Evolutionary conservation across 257 asterid species (phyloP).

Genomic region (Petunia secreta): DNA sequence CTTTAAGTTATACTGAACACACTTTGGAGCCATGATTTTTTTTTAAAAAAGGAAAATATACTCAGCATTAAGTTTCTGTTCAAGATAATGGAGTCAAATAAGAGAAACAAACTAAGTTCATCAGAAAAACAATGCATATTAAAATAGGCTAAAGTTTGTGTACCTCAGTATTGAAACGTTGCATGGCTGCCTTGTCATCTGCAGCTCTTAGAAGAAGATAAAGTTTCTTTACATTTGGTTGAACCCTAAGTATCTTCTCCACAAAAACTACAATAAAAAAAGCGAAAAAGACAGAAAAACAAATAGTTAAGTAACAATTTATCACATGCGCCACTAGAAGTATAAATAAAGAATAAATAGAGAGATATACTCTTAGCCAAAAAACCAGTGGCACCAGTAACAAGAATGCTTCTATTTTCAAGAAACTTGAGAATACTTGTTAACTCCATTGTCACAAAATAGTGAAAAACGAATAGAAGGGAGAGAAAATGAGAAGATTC

Average conservation of each 20-base stretch:
- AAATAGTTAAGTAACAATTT: background rate
- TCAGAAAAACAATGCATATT: background rate
- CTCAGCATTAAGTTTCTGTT: background rate
- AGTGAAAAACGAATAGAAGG: background rate
- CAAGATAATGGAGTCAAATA: background rate
- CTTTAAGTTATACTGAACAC: too few species aligned
- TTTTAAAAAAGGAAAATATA: too few species aligned
- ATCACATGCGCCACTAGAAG: too few species aligned
- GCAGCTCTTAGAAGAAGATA: constrained; percentile 85
- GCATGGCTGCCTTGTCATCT: constrained; percentile 61
- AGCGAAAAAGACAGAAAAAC: background rate
- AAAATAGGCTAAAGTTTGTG: background rate
- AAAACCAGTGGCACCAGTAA: constrained; percentile 87
- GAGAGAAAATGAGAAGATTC: constrained; percentile 6
- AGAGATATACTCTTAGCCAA: constrained; percentile 68
- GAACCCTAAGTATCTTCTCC: constrained; percentile 81
- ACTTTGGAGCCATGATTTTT: background rate
- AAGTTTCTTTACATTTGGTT: constrained; percentile 82
- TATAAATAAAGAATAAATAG: constrained; percentile 25
- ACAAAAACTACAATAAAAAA: constrained; percentile 58
- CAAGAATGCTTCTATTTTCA: constrained; percentile 61
- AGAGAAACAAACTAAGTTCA: background rate
- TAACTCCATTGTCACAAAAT: constrained; percentile 54
- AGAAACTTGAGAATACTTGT: constrained; percentile 56
- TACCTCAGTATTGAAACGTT: constrained; percentile 80